Evolutionary conservation across 192 early-diverging fungal genomes (phyloP), one percentile per base, ranked within the genome.

Genomic region (Backusella luteola): DNA sequence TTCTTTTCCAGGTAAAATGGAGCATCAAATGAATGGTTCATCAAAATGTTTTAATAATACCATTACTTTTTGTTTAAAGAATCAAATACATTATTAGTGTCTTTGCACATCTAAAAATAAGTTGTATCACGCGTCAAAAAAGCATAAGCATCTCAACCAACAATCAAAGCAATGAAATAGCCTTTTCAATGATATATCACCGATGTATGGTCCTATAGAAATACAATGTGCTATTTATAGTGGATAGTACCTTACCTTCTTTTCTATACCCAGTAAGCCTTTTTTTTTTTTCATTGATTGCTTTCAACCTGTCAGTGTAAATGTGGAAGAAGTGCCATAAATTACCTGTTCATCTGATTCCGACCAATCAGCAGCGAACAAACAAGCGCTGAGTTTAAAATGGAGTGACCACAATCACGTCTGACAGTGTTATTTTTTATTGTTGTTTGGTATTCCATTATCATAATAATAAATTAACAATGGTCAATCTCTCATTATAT

Each of bases 401-500:
- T 11, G 0, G 5, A 14, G 11, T 26, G 56, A 63, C 56, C 56
- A 26, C 56, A 63, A 29, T 26, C 56, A 63, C 56, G 56, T 63
- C 56, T 4, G 32, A 15, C 23, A 63, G 11, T 5, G 8, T 29
- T 63, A 14, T 63, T 63, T 59, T 63, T 63, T 63, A 12, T 63
- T 29, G 12, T 63, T 63, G 56, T 63, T 63, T 26, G 6, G 23
- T 63, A 26, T 26, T 63, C 12, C 23, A 29, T 29, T 26, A 14
- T 29, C 12, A 9, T 44, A 44, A 3, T 44, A 29, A 63, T 63
- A 63, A 63, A 56, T 23, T 12, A 63, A 63, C 41, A 39, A 93
- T 93, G 93, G 87, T 88, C 79, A 94, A 95, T 86, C 88, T 95
- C 67, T 90, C 92, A 34, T 88, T 98, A 39, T 94, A 97, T 83